Conservation (phyloP, 306 rosid genomes). For the Lablab purpureus region DNA sequence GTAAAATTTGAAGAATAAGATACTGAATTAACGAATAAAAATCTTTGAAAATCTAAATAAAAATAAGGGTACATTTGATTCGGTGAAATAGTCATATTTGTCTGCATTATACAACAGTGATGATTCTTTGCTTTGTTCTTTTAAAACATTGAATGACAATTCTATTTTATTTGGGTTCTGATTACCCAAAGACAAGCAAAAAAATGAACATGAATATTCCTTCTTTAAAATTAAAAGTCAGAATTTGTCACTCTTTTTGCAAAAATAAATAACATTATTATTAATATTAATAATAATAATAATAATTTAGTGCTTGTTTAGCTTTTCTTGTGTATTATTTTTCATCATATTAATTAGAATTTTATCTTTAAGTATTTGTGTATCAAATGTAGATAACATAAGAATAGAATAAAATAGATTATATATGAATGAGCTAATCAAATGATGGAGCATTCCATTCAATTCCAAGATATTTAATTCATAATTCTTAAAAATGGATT, state of each 20-base stretch:
- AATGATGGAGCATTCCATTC: not conserved
- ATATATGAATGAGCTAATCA: not conserved
- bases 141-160: slow-evolving; percentile 22
- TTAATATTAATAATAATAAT: too few relatives aligned
- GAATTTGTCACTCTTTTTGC: slow-evolving; percentile 7
- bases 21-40: slow-evolving; percentile 1
- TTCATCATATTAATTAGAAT: not conserved
- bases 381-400: not conserved
- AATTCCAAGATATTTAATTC: not conserved
- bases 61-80: slow-evolving; percentile 9
- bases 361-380: not conserved
- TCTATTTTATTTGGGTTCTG: slow-evolving; percentile 21
- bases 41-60: slow-evolving; percentile 15
- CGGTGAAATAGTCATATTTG: slow-evolving; percentile 13
- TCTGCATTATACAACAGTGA: slow-evolving; percentile 18
- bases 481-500: not conserved
- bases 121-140: slow-evolving; percentile 6
- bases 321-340: not conserved
- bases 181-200: slow-evolving; percentile 32
- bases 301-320: not conserved
- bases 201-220: slow-evolving; percentile 15
- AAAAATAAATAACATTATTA: not conserved
- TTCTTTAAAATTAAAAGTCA: not conserved
- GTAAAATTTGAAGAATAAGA: slow-evolving; percentile 1
- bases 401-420: not conserved